Conservation (phyloP, 2,329 filamentous ascomycete genomes). For the Saccharata proteae region DNA sequence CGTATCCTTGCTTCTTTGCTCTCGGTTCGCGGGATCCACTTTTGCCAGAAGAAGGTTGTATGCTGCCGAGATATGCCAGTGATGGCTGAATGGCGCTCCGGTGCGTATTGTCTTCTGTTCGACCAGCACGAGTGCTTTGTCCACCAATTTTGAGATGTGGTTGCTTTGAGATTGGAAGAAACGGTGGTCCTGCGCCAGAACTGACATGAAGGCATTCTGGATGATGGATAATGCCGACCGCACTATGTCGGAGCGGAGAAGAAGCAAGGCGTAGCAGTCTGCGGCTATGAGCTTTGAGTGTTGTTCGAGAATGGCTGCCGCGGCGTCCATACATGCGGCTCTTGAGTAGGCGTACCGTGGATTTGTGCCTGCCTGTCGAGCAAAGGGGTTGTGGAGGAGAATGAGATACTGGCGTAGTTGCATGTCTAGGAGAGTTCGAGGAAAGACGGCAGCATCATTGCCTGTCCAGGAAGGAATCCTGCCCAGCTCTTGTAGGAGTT, state of each 20-base stretch:
- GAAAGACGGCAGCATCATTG: conserved; percentile 11
- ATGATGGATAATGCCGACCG: conserved; percentile 6
- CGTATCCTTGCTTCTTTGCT: conserved; percentile 3
- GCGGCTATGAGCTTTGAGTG: conserved; percentile 15
- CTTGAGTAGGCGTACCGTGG: conserved; percentile 21
- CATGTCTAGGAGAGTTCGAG: conserved; percentile 12
- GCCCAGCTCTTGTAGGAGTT: conserved; percentile 13
- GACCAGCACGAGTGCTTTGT: conserved; percentile 17
- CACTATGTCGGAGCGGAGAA: conserved; percentile 3
- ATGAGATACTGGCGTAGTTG: conserved; percentile 23
- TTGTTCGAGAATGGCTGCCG: conserved; percentile 15
- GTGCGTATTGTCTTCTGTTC: conserved; percentile 22
- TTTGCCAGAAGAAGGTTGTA: conserved; percentile 7
- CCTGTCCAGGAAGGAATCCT: conserved; percentile 7
- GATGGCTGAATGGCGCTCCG: conserved; percentile 5
- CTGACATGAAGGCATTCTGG: conserved; percentile 5
- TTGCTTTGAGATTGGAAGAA: conserved; percentile 16
- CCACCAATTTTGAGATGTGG: conserved; percentile 18
- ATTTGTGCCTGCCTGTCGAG: conserved; percentile 15
- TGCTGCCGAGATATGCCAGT: conserved; percentile 7
- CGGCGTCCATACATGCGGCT: conserved; percentile 17
- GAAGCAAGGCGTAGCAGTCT: conserved; percentile 4
- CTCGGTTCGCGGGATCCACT: conserved; percentile 3
- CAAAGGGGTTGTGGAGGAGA: conserved; percentile 22
- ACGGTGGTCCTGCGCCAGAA: conserved; percentile 13